Conservation (phyloP, 2,329 filamentous ascomycete genomes). For the Periconia sp. region DNA sequence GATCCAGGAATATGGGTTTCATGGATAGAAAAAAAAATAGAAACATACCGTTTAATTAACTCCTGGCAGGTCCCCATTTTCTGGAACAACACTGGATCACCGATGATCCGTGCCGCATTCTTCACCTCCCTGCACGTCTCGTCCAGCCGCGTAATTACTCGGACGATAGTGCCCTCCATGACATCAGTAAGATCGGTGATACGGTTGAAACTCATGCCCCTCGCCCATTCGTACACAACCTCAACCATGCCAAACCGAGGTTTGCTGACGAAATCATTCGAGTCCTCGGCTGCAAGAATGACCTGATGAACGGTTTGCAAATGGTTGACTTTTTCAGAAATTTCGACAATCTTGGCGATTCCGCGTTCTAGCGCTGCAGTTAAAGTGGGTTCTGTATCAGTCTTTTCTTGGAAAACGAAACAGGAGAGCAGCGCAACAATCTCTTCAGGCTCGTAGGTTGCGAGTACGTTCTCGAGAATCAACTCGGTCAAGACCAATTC, state of each 20-base stretch:
- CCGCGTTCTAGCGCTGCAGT: slow-evolving; percentile 81
- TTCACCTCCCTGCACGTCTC: slow-evolving; percentile 97
- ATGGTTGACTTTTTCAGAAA: slow-evolving; percentile 89
- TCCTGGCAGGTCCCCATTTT: slow-evolving; percentile 99
- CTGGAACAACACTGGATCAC: slow-evolving; percentile 86
- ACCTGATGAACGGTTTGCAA: slow-evolving; percentile 91
- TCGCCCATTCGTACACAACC: slow-evolving; percentile 97
- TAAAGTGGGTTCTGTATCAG: slow-evolving; percentile 75
- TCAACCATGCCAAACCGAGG: slow-evolving; percentile 93
- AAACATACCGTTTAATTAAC: slow-evolving; percentile 91
- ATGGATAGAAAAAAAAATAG: not conserved
- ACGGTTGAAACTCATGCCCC: slow-evolving; percentile 97
- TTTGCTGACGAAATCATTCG: slow-evolving; percentile 84
- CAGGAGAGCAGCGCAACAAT: slow-evolving; percentile 91
- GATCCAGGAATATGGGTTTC: not conserved
- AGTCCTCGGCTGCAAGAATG: slow-evolving; percentile 84
- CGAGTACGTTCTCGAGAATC: slow-evolving; percentile 93
- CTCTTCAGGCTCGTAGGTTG: slow-evolving; percentile 92
- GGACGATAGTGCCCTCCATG: slow-evolving; percentile 93
- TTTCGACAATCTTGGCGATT: slow-evolving; percentile 80
- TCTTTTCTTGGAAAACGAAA: slow-evolving; percentile 98
- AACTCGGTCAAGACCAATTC: slow-evolving; percentile 95
- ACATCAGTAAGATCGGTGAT: slow-evolving; percentile 96
- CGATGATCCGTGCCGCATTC: slow-evolving; percentile 93
- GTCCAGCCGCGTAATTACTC: slow-evolving; percentile 89